These are phyloP conservation scores for Geosmithia morbida DNA, from an alignment of 2,329 filamentous ascomycete species.

Conservation along the genomic window DNA sequence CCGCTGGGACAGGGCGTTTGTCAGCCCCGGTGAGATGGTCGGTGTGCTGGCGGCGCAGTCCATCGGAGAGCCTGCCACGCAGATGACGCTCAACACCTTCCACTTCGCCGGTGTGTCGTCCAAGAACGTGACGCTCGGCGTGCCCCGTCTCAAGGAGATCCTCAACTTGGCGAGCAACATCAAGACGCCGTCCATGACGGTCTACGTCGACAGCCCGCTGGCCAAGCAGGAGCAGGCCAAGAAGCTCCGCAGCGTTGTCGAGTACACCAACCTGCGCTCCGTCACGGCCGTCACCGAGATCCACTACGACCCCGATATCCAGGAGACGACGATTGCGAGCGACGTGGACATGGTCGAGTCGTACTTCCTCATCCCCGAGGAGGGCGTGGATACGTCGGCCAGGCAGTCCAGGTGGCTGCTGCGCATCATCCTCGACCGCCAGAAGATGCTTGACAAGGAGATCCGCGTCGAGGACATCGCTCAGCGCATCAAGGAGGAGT, in stretches of 20 bases:
- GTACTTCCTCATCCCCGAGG: constrained; percentile 88
- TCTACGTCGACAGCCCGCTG: constrained; percentile 57
- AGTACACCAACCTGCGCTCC: constrained; percentile 86
- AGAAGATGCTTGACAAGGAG: constrained; percentile 90
- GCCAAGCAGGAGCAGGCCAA: constrained; percentile 70
- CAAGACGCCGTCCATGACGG: constrained; percentile 95
- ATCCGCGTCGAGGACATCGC: constrained; percentile 87
- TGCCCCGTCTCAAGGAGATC: constrained; percentile 98
- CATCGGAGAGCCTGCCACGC: constrained; percentile 94
- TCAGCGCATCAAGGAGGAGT: constrained; percentile 76
- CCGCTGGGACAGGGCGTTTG: constrained; percentile 72
- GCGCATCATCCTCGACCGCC: constrained; percentile 81
- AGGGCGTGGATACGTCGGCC: constrained; percentile 44
- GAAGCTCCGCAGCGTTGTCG: constrained; percentile 72
- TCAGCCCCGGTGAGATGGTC: constrained; percentile 95
- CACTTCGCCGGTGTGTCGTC: constrained; percentile 99
- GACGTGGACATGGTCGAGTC: constrained; percentile 93
- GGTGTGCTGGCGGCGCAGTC: constrained; percentile 95
- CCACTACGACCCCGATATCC: constrained; percentile 90
- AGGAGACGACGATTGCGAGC: constrained; percentile 69
- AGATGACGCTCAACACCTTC: constrained; percentile 99
- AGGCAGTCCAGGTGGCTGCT: constrained; percentile 90
- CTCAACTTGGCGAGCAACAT: constrained; percentile 95
- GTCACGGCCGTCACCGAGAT: constrained; percentile 90
- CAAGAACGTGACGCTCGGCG: constrained; percentile 98